Percentiles rank a stretch among this genome's conserved stretches.
These are phyloP conservation scores for Exsudoporus frostii DNA, from an alignment of 768 basidiomycete genomes.

Conservation along the genomic window DNA sequence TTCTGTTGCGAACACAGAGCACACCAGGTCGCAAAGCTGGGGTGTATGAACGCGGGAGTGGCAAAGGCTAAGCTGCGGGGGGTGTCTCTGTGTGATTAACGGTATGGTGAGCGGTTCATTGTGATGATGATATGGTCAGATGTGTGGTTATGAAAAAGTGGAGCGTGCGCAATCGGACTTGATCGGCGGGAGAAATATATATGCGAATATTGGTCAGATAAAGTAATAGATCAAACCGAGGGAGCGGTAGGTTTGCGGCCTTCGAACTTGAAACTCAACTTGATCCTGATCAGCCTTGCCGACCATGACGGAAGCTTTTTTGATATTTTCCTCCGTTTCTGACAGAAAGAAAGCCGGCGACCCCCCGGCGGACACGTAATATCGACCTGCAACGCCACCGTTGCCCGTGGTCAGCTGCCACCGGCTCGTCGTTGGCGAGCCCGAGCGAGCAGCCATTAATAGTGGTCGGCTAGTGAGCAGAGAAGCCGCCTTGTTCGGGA, in stretches of 20 bases:
- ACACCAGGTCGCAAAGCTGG: too few relatives aligned
- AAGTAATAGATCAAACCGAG: slow-evolving; percentile 32
- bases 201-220: slow-evolving; percentile 24
- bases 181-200: slow-evolving; percentile 33
- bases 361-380: slow-evolving; percentile 29
- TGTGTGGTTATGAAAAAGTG: slow-evolving; percentile 4
- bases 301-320: slow-evolving; percentile 28
- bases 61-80: too few relatives aligned
- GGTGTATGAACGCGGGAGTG: too few relatives aligned
- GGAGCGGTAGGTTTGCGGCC: slow-evolving; percentile 27
- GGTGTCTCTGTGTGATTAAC: slow-evolving; percentile 3
- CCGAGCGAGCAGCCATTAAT: too few relatives aligned
- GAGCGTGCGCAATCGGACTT: slow-evolving; percentile 29
- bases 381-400: slow-evolving; percentile 4
- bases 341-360: slow-evolving; percentile 18
- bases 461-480: not conserved
- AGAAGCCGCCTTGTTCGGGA: slow-evolving; percentile 6
- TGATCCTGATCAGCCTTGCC: slow-evolving; percentile 29
- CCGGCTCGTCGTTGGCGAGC: not conserved
- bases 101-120: slow-evolving; percentile 10
- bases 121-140: slow-evolving; percentile 11
- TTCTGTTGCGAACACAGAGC: too few relatives aligned
- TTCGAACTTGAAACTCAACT: slow-evolving; percentile 34
- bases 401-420: not conserved
- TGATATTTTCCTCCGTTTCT: slow-evolving; percentile 24